Conservation (phyloP, 257 asterid species). For the Nicotiana tabacum region DNA sequence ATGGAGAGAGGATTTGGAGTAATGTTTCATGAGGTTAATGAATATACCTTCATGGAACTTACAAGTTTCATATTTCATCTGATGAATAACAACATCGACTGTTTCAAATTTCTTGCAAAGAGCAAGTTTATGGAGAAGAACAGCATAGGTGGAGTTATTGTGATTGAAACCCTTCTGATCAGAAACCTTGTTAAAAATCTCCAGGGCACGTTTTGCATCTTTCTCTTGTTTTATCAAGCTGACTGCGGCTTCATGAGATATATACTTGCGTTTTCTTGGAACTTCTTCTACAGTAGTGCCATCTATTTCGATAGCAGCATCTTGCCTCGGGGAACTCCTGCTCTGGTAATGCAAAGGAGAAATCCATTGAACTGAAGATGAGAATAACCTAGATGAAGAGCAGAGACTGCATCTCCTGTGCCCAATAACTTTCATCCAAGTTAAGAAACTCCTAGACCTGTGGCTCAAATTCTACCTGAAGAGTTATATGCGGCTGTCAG, state of each 20-base stretch:
- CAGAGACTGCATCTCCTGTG: constrained; percentile 25
- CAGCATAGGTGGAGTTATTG: constrained; percentile 66
- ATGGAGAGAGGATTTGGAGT: constrained; percentile 55
- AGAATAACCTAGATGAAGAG: constrained; percentile 23
- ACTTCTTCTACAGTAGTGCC: constrained; percentile 10
- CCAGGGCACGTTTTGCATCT: constrained; percentile 57
- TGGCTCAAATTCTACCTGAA: not conserved
- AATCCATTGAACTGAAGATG: constrained; percentile 43
- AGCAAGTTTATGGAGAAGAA: constrained; percentile 76
- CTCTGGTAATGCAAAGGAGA: constrained; percentile 39
- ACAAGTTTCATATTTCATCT: constrained; percentile 87
- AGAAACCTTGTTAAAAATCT: constrained; percentile 58
- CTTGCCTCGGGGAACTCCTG: constrained; percentile 17
- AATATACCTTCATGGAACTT: constrained; percentile 79
- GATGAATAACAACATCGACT: constrained; percentile 65
- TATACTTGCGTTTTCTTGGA: constrained; percentile 42
- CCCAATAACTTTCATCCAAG: constrained; percentile 26
- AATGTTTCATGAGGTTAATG: constrained; percentile 86
- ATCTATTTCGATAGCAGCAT: constrained; percentile 29
- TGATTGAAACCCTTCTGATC: constrained; percentile 72
- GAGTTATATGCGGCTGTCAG: not conserved
- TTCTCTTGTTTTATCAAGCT: constrained; percentile 53
- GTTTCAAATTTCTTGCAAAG: constrained; percentile 47
- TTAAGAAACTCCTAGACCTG: not conserved
- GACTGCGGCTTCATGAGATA: constrained; percentile 52